Base-by-base conservation (phyloP, 2,329 filamentous ascomycete genomes). In the Myrmaecium sp. region DNA sequence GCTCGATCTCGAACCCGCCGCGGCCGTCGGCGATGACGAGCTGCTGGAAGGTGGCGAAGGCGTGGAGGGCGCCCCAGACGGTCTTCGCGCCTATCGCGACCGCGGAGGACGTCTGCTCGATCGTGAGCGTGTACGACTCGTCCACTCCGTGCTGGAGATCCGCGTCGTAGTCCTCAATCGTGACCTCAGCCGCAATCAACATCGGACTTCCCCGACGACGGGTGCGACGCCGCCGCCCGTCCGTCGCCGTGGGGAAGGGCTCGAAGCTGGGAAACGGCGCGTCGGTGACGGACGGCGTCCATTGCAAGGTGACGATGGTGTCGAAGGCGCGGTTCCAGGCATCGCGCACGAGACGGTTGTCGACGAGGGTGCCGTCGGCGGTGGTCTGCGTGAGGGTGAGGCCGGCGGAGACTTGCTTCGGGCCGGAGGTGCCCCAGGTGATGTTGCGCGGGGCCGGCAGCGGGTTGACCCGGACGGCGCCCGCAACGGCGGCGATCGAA, bases 41-140 rank as follows among this genome's bases (percentile, higher is more conserved):
- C 55, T 91, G 81, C 0, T 66, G 64, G 42, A 89, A 81, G 2
- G 77, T 74, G 37, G 78, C 74, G 13, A 91, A 60, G n/a, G 66
- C 81, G 36, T 69, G 69, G 11, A 81, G 58, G 17, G 84, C 56
- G 26, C 81, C 81, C 5, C 68, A 64, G 10, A 74, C 73, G 1
- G 75, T 71, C 18, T 60, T 60, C 10, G 76, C 77, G 14, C 55
- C 57, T 39, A 89, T 72, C 20, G 56, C 63, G 16, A 68, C 74
- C 13, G 58, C 54, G 27, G 77, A 77, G 3, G 60, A 59, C 17
- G 62, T 49, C 12, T 52, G 44, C 8, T 59, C 60, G 20, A 91
- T 47, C 1, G 58, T 62, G 15, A 91, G 55, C 14, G 58, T 66
- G 54, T 91, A 91, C 2, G 74, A 78, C 49, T 89, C 81, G 42